phyloP scores from a whole-genome alignment of 1,139 yeast genomes.

The Hansenula sp. region DNA sequence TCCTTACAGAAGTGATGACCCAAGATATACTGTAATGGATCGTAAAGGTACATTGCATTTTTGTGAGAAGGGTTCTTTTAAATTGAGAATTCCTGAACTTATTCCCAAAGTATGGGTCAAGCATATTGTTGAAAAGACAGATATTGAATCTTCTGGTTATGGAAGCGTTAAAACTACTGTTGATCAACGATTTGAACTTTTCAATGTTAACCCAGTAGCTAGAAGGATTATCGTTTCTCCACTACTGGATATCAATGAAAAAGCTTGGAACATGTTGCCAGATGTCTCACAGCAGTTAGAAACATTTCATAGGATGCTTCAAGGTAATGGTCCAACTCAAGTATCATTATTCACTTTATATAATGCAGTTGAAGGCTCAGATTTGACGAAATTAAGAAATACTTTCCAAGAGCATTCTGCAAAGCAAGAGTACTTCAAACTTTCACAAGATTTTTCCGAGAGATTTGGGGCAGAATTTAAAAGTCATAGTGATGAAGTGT shows the following conservation, averaged over 20 bases:
- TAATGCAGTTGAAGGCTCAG: constrained; percentile 28
- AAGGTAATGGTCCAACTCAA: constrained; percentile 43
- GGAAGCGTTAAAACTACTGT: constrained; percentile 26
- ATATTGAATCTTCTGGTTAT: constrained; percentile 25
- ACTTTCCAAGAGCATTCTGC: constrained; percentile 4
- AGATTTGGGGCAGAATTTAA: constrained; percentile 20
- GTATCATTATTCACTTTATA: constrained; percentile 48
- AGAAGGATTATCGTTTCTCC: constrained; percentile 20
- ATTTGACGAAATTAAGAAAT: constrained; percentile 16
- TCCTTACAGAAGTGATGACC: constrained; percentile 38
- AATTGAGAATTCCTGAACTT: constrained; percentile 51
- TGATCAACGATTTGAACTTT: constrained; percentile 21
- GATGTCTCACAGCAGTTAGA: constrained; percentile 41
- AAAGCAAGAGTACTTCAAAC: constrained; percentile 21
- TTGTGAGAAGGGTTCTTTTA: constrained; percentile 42
- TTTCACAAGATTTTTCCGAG: constrained; percentile 15
- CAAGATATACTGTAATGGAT: constrained; percentile 51
- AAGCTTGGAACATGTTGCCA: constrained; percentile 34
- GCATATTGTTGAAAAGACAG: constrained; percentile 27
- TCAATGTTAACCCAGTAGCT: constrained; percentile 24
- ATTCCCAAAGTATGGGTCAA: constrained; percentile 37
- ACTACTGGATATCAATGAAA: constrained; percentile 22
- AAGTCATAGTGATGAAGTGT: constrained; percentile 19
- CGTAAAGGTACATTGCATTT: constrained; percentile 54
- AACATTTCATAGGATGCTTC: constrained; percentile 50